Conservation (phyloP, 2,329 filamentous ascomycete species). For the Sodiomyces alkalinus region DNA sequence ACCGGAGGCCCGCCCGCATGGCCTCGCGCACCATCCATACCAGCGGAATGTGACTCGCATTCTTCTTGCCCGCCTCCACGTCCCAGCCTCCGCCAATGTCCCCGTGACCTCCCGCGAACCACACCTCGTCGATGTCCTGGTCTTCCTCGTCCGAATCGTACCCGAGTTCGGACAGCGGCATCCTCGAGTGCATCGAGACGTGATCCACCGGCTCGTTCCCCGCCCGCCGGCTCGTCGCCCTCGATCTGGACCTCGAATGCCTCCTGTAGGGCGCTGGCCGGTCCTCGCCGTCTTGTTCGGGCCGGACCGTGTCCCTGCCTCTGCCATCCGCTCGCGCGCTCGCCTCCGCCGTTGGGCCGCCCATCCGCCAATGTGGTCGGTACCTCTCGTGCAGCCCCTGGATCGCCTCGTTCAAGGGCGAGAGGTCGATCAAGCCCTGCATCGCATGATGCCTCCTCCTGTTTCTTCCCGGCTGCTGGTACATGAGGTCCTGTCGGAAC, state of each 20-base stretch:
- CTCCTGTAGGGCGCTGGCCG: conserved; percentile 25
- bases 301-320: conserved; percentile 2
- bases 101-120: conserved; percentile 67
- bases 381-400: conserved; percentile 21
- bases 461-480: conserved; percentile 23
- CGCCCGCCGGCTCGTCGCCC: conserved; percentile 4
- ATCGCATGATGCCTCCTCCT: conserved; percentile 9
- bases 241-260: conserved; percentile 16
- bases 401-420: conserved; percentile 9
- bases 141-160: conserved; percentile 29
- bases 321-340: too few species aligned
- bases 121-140: conserved; percentile 67
- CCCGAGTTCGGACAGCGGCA: conserved; percentile 14
- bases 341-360: conserved; percentile 4
- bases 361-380: conserved; percentile 10
- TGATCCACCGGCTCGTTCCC: too few species aligned
- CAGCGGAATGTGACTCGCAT: conserved; percentile 52
- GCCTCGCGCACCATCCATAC: conserved; percentile 53
- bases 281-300: conserved; percentile 10
- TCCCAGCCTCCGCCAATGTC: conserved; percentile 71
- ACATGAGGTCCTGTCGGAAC: conserved; percentile 56
- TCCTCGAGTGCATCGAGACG: conserved; percentile 4
- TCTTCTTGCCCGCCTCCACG: conserved; percentile 36
- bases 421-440: conserved; percentile 8
- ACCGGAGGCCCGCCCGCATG: conserved; percentile 48